These are phyloP conservation scores for Salix koriyanagi DNA, from an alignment of 345 rosid species.

Conservation along the genomic window DNA sequence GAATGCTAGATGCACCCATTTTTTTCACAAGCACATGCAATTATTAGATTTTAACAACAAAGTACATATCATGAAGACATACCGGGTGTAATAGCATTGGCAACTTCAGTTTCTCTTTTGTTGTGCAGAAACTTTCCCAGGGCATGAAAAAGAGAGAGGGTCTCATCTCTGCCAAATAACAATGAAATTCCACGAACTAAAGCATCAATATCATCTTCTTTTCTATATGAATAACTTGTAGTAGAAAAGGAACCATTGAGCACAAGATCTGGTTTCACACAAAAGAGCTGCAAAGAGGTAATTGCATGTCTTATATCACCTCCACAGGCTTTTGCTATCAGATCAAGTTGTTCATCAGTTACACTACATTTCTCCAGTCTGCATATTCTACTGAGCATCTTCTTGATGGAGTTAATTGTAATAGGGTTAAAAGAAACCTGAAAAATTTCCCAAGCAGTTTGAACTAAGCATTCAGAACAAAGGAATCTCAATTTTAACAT, in stretches of 20 bases:
- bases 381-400: constrained; percentile 69
- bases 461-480: constrained; percentile 18
- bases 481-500: constrained; percentile 4
- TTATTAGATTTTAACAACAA: neutral
- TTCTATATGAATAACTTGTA: constrained; percentile 21
- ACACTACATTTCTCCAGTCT: constrained; percentile 55
- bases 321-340: constrained; percentile 74
- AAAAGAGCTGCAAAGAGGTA: constrained; percentile 75
- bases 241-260: constrained; percentile 23
- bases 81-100: constrained; percentile 34
- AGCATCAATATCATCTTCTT: constrained; percentile 29
- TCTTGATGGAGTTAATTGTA: constrained; percentile 75
- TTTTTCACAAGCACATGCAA: neutral
- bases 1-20: neutral
- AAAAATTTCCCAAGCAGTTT: constrained; percentile 24
- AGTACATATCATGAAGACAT: constrained; percentile 16
- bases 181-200: constrained; percentile 40
- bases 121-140: constrained; percentile 95
- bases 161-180: constrained; percentile 72
- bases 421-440: constrained; percentile 88
- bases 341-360: constrained; percentile 59
- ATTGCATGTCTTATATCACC: constrained; percentile 96
- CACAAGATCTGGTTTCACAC: constrained; percentile 42
- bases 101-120: constrained; percentile 66
- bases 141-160: constrained; percentile 84